Evolutionary conservation across 2,329 filamentous ascomycete species (phyloP).

Genomic region (Colletotrichum euphorbiae): DNA sequence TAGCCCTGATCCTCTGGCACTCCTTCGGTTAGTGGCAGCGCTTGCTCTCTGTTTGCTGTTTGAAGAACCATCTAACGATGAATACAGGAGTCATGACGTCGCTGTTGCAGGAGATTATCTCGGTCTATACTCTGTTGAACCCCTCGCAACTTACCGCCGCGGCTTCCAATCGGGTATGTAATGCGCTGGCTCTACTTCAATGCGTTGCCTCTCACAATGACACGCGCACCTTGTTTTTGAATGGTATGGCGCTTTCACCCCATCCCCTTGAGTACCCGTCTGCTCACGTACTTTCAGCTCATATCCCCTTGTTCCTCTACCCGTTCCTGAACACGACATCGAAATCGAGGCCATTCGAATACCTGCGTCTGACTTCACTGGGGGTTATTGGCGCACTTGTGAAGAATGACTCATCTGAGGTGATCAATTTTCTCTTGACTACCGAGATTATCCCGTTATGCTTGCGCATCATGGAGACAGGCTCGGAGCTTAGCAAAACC

Average conservation of each 20-base stretch:
- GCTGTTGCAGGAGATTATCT: slow-evolving; percentile 97
- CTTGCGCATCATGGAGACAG: slow-evolving; percentile 98
- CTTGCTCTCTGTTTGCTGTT: neutral
- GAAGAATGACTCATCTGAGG: slow-evolving; percentile 98
- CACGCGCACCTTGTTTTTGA: slow-evolving; percentile 91
- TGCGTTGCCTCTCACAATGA: slow-evolving; percentile 98
- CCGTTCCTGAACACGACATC: slow-evolving; percentile 99
- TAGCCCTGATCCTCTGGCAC: slow-evolving; percentile 97
- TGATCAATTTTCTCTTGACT: slow-evolving; percentile 98
- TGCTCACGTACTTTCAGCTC: slow-evolving; percentile 67
- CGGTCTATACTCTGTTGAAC: slow-evolving; percentile 95
- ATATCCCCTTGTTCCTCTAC: slow-evolving; percentile 97
- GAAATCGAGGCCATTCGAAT: slow-evolving; percentile 97
- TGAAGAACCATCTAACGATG: slow-evolving; percentile 1
- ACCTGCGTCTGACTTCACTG: slow-evolving; percentile 92
- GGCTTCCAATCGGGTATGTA: slow-evolving; percentile 97
- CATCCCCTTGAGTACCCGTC: neutral
- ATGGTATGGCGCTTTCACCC: slow-evolving; percentile 69
- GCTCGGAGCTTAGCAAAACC: slow-evolving; percentile 97
- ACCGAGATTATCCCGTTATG: slow-evolving; percentile 99
- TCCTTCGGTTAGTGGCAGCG: slow-evolving; percentile 81
- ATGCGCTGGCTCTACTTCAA: slow-evolving; percentile 93
- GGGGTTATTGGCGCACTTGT: slow-evolving; percentile 97
- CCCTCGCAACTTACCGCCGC: slow-evolving; percentile 96
- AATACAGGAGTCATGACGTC: slow-evolving; percentile 93